These are phyloP conservation scores for Cyberlindnera nakhonratchasimensis DNA, from an alignment of 805 yeast species.

Conservation along the genomic window DNA sequence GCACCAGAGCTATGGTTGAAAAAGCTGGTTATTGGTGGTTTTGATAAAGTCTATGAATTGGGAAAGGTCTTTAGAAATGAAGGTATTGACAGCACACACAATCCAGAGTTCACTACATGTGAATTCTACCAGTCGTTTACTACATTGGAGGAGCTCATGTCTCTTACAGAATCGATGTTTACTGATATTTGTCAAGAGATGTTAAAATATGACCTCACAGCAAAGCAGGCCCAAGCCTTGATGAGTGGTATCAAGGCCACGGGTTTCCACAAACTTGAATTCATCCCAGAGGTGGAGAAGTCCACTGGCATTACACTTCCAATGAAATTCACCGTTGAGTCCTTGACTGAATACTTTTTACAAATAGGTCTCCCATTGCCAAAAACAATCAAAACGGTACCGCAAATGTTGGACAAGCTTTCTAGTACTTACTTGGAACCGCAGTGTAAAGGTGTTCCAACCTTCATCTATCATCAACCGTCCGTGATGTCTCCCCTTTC, in stretches of 20 bases:
- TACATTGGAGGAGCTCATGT: conserved; percentile 62
- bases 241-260: background rate
- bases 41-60: conserved; percentile 82
- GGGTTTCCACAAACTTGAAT: conserved; percentile 51
- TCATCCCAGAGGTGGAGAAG: conserved; percentile 58
- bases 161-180: conserved; percentile 58
- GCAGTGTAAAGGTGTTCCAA: conserved; percentile 51
- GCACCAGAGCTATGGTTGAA: conserved; percentile 97
- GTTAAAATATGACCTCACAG: conserved; percentile 8
- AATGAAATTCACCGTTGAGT: conserved; percentile 34
- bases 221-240: conserved; percentile 7
- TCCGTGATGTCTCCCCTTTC: conserved; percentile 83
- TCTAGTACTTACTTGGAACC: conserved; percentile 65
- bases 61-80: conserved; percentile 88
- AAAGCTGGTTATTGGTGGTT: conserved; percentile 75
- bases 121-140: conserved; percentile 82
- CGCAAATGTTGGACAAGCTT: conserved; percentile 61
- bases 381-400: conserved; percentile 43
- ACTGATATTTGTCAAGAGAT: conserved; percentile 36
- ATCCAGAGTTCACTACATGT: conserved; percentile 89
- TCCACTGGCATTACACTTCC: conserved; percentile 52
- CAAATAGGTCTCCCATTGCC: conserved; percentile 30
- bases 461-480: conserved; percentile 81
- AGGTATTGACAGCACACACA: conserved; percentile 89
- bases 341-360: conserved; percentile 39